Percentiles rank a stretch among this genome's conserved stretches.
Evolutionary conservation across 495 filamentous ascomycete genomes (phyloP).

Genomic region (Usnea hakonensis): DNA sequence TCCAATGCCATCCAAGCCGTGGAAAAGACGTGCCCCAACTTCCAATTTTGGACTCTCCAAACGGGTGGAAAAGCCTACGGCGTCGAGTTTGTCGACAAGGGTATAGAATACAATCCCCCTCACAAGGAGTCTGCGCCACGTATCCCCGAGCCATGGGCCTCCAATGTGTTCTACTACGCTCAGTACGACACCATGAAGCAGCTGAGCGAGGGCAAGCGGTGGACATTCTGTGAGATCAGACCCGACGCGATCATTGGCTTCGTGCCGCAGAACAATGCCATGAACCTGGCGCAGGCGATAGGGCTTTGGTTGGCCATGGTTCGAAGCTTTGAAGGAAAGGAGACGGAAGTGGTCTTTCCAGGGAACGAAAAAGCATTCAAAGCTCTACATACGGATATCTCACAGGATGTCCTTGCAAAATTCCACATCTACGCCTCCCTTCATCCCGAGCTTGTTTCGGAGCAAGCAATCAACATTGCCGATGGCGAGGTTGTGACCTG

Average conservation of each 20-base stretch:
- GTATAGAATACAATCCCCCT: constrained; percentile 29
- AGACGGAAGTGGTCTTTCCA: constrained; percentile 31
- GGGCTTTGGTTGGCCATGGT: constrained; percentile 37
- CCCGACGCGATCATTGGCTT: constrained; percentile 43
- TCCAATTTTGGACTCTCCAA: constrained; percentile 36
- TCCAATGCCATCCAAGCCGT: constrained; percentile 28
- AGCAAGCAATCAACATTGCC: constrained; percentile 31
- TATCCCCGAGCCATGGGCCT: constrained; percentile 36
- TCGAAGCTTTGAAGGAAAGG: constrained; percentile 27
- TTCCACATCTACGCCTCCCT: constrained; percentile 36
- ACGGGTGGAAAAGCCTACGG: constrained; percentile 41
- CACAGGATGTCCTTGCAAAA: constrained; percentile 36
- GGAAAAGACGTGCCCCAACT: constrained; percentile 27
- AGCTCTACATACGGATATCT: constrained; percentile 29
- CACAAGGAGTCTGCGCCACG: constrained; percentile 35
- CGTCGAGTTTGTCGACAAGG: constrained; percentile 29
- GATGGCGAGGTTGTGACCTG: constrained; percentile 30
- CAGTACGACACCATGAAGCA: constrained; percentile 36
- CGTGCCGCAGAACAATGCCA: constrained; percentile 34
- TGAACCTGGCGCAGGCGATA: constrained; percentile 37
- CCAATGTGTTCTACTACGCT: constrained; percentile 42
- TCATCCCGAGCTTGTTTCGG: constrained; percentile 20
- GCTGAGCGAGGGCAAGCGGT: constrained; percentile 32
- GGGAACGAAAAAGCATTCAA: constrained; percentile 23
- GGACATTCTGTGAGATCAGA: constrained; percentile 40